Conservation (phyloP, 2,329 filamentous ascomycete species). For the Dryadomyces quercus-mongolicae region DNA sequence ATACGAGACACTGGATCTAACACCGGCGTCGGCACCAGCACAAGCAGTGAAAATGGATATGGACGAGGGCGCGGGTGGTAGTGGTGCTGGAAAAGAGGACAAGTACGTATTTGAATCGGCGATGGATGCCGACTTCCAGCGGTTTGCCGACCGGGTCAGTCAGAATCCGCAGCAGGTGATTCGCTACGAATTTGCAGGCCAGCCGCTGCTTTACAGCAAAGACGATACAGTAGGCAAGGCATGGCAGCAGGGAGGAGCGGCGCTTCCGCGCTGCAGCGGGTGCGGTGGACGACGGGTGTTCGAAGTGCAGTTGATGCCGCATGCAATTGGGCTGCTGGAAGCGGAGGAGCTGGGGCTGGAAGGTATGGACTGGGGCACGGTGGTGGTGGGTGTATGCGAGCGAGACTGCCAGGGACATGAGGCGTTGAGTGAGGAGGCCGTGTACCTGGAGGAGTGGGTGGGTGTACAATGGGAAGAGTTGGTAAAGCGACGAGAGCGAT, state of each 20-base stretch:
- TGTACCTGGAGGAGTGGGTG: slow-evolving; percentile 90
- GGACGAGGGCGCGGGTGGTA: slow-evolving; percentile 16
- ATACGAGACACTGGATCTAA: slow-evolving; percentile 70
- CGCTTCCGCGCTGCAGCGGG: slow-evolving; percentile 62
- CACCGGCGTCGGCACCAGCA: slow-evolving; percentile 28
- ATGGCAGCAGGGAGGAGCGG: slow-evolving; percentile 15
- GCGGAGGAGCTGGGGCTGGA: slow-evolving; percentile 57
- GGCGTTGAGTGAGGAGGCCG: slow-evolving; percentile 48
- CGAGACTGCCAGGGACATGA: slow-evolving; percentile 59
- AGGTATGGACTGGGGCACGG: slow-evolving; percentile 97
- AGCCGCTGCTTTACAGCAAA: slow-evolving; percentile 69
- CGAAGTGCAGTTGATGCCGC: slow-evolving; percentile 84
- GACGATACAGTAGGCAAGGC: slow-evolving; percentile 57
- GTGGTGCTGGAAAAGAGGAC: slow-evolving; percentile 39
- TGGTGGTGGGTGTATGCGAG: slow-evolving; percentile 76
- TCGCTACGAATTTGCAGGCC: slow-evolving; percentile 64
- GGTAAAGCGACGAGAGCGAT: slow-evolving; percentile 3
- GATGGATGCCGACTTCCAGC: slow-evolving; percentile 67
- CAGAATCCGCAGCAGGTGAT: slow-evolving; percentile 78
- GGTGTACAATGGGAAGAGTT: slow-evolving; percentile 96
- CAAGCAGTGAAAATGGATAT: slow-evolving; percentile 32
- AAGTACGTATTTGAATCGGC: slow-evolving; percentile 60
- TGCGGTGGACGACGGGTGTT: slow-evolving; percentile 71
- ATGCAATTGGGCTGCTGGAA: slow-evolving; percentile 82
- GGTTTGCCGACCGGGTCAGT: slow-evolving; percentile 63